A percentile compares a stretch with the other conserved stretches of the same genome.
phyloP scores from a whole-genome alignment of 768 basidiomycete genomes.

The Panaeolus cyanescens region DNA sequence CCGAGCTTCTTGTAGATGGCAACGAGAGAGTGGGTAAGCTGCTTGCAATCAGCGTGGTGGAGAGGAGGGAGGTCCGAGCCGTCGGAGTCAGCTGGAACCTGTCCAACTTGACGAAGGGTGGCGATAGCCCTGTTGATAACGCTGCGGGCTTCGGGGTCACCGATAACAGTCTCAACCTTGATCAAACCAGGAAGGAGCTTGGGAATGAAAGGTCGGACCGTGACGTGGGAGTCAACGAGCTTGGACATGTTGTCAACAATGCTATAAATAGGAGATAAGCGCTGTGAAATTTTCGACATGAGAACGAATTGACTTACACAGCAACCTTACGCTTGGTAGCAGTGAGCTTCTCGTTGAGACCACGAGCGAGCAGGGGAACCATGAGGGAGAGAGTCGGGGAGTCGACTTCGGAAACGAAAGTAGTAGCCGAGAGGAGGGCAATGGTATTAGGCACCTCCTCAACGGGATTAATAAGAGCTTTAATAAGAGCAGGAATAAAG shows the following conservation, averaged over 20 bases:
- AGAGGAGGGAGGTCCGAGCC: constrained; percentile 90
- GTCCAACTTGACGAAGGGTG: constrained; percentile 93
- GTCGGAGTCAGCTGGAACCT: constrained; percentile 81
- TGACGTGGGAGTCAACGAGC: constrained; percentile 92
- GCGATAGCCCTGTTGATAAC: constrained; percentile 90
- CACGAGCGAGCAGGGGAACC: constrained; percentile 94
- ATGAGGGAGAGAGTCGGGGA: constrained; percentile 96
- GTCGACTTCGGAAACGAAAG: constrained; percentile 99
- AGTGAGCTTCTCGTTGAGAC: constrained; percentile 92
- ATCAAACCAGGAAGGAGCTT: constrained; percentile 93
- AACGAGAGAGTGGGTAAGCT: constrained; percentile 66
- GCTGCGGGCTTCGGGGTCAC: constrained; percentile 97
- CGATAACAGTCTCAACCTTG: constrained; percentile 93
- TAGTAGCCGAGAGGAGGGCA: constrained; percentile 93
- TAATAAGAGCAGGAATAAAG: constrained; percentile 97
- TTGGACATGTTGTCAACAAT: constrained; percentile 99
- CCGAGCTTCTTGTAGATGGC: constrained; percentile 87
- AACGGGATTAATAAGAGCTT: constrained; percentile 97
- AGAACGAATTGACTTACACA: constrained; percentile 61
- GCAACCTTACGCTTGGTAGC: constrained; percentile 97
- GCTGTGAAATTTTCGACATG: constrained; percentile 17
- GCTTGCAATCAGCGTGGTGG: constrained; percentile 71
- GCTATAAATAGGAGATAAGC: constrained; percentile 39
- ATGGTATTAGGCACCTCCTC: constrained; percentile 98
- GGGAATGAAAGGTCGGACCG: constrained; percentile 95